Percentiles rank a stretch among this genome's conserved stretches.
phyloP scores from a whole-genome alignment of 768 basidiomycete species.

The Trametes meyenii region DNA sequence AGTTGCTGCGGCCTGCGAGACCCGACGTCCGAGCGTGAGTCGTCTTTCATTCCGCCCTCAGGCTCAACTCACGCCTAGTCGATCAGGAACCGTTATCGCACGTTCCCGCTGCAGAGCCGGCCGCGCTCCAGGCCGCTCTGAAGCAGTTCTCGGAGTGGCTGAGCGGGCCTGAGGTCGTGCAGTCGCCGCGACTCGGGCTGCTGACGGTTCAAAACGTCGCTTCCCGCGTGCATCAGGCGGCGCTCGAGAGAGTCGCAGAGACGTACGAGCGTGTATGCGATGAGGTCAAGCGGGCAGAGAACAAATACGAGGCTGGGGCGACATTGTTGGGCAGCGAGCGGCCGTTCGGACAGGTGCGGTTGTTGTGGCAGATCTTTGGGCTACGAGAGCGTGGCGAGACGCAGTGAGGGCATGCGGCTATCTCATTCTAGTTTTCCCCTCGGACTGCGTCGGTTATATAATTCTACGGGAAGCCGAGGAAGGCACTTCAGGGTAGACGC shows the following conservation, averaged over 20 bases:
- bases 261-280: conserved; percentile 78
- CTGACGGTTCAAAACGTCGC: conserved; percentile 71
- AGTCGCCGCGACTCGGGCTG: conserved; percentile 77
- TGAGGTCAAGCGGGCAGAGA: conserved; percentile 72
- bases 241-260: conserved; percentile 64
- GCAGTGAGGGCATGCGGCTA: neutral
- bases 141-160: conserved; percentile 83
- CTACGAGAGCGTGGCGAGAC: conserved; percentile 47
- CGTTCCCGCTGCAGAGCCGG: conserved; percentile 64
- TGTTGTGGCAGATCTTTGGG: conserved; percentile 80
- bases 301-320: conserved; percentile 88
- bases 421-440: too few species aligned
- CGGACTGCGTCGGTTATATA: too few species aligned
- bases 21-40: conserved; percentile 45
- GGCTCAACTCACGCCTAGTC: neutral
- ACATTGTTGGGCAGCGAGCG: conserved; percentile 82
- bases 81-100: conserved; percentile 74
- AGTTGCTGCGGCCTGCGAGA: conserved; percentile 46
- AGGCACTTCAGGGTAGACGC: too few species aligned
- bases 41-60: neutral
- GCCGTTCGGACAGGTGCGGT: conserved; percentile 77
- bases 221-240: conserved; percentile 72
- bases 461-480: too few species aligned
- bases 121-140: conserved; percentile 63
- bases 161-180: conserved; percentile 76